phyloP scores from a whole-genome alignment of 345 rosid genomes.

The Eucalyptus curtisii region DNA sequence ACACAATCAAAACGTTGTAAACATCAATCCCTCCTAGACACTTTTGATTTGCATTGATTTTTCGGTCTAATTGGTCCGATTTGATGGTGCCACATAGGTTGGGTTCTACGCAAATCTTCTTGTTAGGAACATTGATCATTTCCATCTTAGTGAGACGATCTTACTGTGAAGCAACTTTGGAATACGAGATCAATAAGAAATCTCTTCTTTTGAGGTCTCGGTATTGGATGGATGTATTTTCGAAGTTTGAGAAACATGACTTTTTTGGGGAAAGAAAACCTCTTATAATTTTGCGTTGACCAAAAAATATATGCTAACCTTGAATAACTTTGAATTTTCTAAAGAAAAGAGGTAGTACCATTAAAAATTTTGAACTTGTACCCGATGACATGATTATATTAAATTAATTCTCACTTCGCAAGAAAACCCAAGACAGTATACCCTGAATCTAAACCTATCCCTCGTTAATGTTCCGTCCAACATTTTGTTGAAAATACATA shows the following conservation, averaged over 20 bases:
- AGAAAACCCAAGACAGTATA: neutral
- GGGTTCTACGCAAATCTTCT: neutral
- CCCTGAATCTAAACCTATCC: neutral
- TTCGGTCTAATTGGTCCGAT: neutral
- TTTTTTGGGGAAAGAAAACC: neutral
- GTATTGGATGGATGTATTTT: neutral
- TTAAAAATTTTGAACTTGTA: neutral
- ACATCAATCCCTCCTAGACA: neutral
- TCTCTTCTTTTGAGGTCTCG: neutral
- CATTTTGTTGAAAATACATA: too few relatives aligned
- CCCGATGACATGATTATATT: neutral
- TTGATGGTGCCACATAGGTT: neutral
- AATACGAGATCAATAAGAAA: neutral
- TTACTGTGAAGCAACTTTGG: neutral
- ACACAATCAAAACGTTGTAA: neutral
- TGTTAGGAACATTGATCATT: neutral
- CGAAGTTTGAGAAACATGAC: neutral
- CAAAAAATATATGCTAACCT: neutral
- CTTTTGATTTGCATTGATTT: neutral
- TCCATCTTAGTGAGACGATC: neutral
- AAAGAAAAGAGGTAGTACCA: neutral
- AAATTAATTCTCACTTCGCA: too few relatives aligned
- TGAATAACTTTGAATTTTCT: neutral
- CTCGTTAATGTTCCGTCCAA: too few relatives aligned
- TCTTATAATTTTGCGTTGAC: accelerated